These are phyloP conservation scores for Microbotryomycetes sp. DNA, from an alignment of 1,284 basidiomycete species.

Conservation along the genomic window DNA sequence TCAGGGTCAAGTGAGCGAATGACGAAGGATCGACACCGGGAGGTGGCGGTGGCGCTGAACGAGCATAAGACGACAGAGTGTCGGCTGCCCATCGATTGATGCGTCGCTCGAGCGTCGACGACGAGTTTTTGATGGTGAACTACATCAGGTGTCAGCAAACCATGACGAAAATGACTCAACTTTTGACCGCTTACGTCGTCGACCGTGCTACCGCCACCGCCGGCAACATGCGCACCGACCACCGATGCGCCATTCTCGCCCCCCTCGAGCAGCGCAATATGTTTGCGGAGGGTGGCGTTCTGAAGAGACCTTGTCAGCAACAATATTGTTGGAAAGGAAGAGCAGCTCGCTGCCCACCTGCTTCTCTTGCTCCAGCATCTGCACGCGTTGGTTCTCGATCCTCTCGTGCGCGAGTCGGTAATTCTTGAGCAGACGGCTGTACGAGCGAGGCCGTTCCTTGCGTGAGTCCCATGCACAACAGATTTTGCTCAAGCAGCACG, in stretches of 20 bases:
- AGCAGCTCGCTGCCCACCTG: no score
- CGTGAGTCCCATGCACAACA: no score
- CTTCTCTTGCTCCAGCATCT: slow-evolving; percentile 70
- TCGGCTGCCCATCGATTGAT: slow-evolving; percentile 75
- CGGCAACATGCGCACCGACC: slow-evolving; percentile 22
- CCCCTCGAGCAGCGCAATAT: slow-evolving; percentile 66
- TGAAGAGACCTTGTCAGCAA: background rate
- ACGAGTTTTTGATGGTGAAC: slow-evolving; percentile 60
- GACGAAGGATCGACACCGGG: slow-evolving; percentile 33
- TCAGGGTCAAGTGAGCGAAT: slow-evolving; percentile 21
- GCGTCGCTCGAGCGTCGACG: slow-evolving; percentile 64
- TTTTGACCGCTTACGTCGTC: slow-evolving; percentile 25
- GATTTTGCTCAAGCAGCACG: background rate
- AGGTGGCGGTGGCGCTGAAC: slow-evolving; percentile 37
- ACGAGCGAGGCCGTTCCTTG: no score
- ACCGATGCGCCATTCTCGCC: slow-evolving; percentile 37
- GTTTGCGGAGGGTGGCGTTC: slow-evolving; percentile 58
- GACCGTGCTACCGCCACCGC: slow-evolving; percentile 25
- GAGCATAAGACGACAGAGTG: slow-evolving; percentile 48
- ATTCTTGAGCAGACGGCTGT: slow-evolving; percentile 28
- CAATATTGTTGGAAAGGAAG: background rate
- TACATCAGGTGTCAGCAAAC: slow-evolving; percentile 55
- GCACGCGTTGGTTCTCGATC: slow-evolving; percentile 66
- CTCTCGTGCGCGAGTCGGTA: slow-evolving; percentile 76
- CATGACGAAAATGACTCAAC: background rate